A percentile compares a stretch with the other conserved stretches of the same genome.
These are phyloP conservation scores for Amanita inopinata DNA, from an alignment of 768 basidiomycete genomes.

Conservation along the genomic window DNA sequence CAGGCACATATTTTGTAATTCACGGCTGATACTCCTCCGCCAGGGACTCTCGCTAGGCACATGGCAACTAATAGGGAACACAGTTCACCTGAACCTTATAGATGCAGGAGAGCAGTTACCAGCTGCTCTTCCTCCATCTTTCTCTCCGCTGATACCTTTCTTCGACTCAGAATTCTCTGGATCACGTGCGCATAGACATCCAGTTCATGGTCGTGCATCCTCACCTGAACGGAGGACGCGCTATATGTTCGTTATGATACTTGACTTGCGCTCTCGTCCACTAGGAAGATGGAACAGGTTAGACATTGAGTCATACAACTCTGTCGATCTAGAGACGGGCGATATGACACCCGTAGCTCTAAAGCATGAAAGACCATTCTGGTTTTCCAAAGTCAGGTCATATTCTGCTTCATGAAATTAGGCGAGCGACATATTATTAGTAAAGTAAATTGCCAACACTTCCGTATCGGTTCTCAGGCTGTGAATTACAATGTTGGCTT, in stretches of 20 bases:
- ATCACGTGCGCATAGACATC: conserved; percentile 5
- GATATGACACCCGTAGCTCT: conserved; percentile 60
- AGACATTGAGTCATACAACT: conserved; percentile 63
- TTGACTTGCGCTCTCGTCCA: conserved; percentile 64
- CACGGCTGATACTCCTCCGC: not conserved
- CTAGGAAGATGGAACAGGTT: conserved; percentile 82
- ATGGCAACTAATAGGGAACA: conserved; percentile 60
- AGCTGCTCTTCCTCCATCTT: conserved; percentile 4
- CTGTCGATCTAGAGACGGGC: conserved; percentile 66
- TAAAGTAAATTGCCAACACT: no score
- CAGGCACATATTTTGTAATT: not conserved
- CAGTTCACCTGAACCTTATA: conserved; percentile 53
- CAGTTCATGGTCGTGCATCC: conserved; percentile 3
- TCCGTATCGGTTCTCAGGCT: no score
- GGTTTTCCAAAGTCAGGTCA: conserved; percentile 86
- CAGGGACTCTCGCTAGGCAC: conserved; percentile 67
- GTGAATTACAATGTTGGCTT: not conserved
- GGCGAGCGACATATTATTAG: no score
- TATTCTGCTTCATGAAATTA: conserved; percentile 23
- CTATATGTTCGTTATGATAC: conserved; percentile 68
- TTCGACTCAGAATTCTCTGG: not conserved
- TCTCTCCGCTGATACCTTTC: not conserved
- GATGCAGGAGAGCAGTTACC: conserved; percentile 40
- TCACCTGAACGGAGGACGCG: conserved; percentile 23
- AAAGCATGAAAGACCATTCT: conserved; percentile 84